Conservation (phyloP, 2,329 filamentous ascomycete genomes). For the Knufia petricola region DNA sequence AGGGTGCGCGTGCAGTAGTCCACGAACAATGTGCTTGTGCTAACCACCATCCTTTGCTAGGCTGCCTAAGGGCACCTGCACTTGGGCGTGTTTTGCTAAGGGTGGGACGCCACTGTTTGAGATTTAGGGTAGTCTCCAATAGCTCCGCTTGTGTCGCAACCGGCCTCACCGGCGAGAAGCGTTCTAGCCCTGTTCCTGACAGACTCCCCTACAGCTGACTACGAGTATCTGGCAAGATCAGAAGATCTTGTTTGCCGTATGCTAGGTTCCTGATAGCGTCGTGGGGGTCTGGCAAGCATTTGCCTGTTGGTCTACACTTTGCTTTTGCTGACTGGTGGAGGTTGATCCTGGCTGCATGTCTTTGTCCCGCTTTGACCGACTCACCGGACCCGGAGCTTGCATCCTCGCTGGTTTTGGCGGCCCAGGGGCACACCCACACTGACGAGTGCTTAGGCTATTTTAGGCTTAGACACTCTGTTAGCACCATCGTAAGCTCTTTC, state of each 20-base stretch:
- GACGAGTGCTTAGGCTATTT: too few species aligned
- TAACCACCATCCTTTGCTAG: neutral
- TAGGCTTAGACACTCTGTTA: neutral
- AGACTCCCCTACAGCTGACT: too few species aligned
- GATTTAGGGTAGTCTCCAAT: neutral
- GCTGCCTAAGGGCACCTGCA: neutral
- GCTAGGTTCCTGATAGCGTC: too few species aligned
- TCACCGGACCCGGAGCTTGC: neutral
- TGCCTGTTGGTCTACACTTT: too few species aligned
- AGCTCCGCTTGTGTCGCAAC: neutral
- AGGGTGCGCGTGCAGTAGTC: neutral
- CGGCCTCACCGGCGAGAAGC: neutral
- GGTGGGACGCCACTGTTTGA: neutral
- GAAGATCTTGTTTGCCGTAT: neutral
- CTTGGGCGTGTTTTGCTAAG: neutral
- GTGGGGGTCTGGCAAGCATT: too few species aligned
- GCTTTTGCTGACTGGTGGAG: too few species aligned
- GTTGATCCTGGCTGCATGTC: neutral
- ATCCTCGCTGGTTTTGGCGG: too few species aligned
- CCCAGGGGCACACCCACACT: too few species aligned
- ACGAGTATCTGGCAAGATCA: too few species aligned
- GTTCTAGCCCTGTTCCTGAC: neutral
- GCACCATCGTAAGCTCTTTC: neutral
- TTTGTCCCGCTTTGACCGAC: neutral
- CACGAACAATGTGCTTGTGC: neutral